Evolutionary conservation across 805 yeast species (phyloP), one percentile per base, ranked within the genome.

Genomic region (Suhomyces sp.): DNA sequence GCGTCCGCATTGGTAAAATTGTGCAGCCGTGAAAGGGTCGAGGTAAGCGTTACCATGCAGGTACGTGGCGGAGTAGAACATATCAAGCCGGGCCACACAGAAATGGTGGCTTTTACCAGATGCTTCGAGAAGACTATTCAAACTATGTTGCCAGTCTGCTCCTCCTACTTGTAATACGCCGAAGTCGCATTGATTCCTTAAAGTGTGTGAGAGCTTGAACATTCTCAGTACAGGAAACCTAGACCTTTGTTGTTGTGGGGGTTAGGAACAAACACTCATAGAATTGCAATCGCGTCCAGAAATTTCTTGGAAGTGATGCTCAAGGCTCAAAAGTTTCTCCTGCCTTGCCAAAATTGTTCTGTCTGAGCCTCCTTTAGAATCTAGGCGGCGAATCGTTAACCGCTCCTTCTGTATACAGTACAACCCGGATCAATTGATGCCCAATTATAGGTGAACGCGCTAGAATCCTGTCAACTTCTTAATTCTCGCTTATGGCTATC

Each of bases 1-100:
- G 25, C 47, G 22, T 20, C 39, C 39, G 25, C 25, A 27, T 44
- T 27, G 37, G 40, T 40, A 13, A 31, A 44, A 31, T 27, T 19
- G 47, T 44, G 47, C 47, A 44, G 13, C 47, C 47, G 4, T 29
- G 17, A 41, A 22, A 41, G 8, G n/a, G 17, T 21, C 27, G n/a
- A 29, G 15, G 20, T 27, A 46, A 21, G 8, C 22, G 22, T 43
- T n/a, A 22, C 6, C 21, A 33, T 46, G 41, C 48, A 46, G 48
- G 48, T 44, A 22, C 39, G 48, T 33, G 48, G 48, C 48, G 48
- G 43, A 33, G 48, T 22, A 43, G 12, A 43, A 43, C 19, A 24
- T 8, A 3, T 21, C 25, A 41, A n/a, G 7, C 41, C 17, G 41
- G 44, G 29, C 29, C 22, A 41, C 29, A 41, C n/a, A 41, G 29